Evolutionary conservation across 2,329 filamentous ascomycete species (phyloP).

Genomic region (Tympanopsis confertula): DNA sequence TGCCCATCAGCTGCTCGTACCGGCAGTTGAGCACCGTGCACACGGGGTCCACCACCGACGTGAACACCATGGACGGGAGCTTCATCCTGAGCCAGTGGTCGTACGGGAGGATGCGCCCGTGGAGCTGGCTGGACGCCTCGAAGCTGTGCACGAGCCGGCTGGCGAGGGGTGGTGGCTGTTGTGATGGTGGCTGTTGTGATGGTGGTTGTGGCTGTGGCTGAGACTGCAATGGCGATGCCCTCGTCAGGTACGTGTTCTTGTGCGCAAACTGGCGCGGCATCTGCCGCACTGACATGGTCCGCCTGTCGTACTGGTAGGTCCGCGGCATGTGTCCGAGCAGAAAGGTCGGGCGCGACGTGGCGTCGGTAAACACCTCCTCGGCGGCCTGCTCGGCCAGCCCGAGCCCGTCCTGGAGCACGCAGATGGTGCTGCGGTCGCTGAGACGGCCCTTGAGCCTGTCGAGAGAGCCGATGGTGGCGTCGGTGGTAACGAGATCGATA

Average conservation of each 20-base stretch:
- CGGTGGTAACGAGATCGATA: constrained; percentile 59
- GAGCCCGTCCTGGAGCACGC: constrained; percentile 71
- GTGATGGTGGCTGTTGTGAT: constrained; percentile 40
- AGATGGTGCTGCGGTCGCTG: constrained; percentile 57
- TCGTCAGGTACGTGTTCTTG: too few species aligned
- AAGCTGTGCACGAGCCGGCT: constrained; percentile 53
- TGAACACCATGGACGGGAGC: constrained; percentile 67
- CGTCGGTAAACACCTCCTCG: constrained; percentile 55
- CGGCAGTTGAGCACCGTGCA: constrained; percentile 67
- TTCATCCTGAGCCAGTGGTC: constrained; percentile 60
- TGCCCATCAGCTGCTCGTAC: constrained; percentile 61
- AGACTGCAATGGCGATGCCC: too few species aligned
- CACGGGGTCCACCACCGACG: constrained; percentile 68
- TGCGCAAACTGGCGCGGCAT: too few species aligned
- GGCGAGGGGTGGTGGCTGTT: not conserved
- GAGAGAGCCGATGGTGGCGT: constrained; percentile 49
- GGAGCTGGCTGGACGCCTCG: constrained; percentile 47
- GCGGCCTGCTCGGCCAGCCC: constrained; percentile 74
- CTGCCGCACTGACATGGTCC: constrained; percentile 43
- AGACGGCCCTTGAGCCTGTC: constrained; percentile 52
- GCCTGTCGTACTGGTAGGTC: constrained; percentile 31
- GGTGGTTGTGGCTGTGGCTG: too few species aligned
- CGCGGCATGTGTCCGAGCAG: constrained; percentile 46
- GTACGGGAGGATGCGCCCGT: constrained; percentile 43
- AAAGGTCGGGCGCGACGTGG: constrained; percentile 58